phyloP scores from a whole-genome alignment of 768 basidiomycete genomes.

The Mycena capillaripes region DNA sequence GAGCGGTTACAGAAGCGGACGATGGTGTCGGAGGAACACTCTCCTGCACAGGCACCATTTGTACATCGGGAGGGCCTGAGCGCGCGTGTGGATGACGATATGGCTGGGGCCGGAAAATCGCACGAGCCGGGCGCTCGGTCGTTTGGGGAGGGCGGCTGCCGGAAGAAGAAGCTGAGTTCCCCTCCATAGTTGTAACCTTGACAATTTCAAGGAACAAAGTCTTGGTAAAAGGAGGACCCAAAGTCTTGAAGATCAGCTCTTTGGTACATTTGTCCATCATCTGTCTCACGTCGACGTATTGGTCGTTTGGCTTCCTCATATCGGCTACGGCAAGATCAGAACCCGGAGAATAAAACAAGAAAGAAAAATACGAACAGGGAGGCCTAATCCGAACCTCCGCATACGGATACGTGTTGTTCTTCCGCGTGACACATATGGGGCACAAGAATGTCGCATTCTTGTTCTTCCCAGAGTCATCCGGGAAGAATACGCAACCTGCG shows the following conservation, averaged over 20 bases:
- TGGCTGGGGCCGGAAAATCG: conserved; percentile 29
- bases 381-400: conserved; percentile 84
- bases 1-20: neutral
- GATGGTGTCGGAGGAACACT: neutral
- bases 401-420: conserved; percentile 77
- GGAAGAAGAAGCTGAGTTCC: conserved; percentile 2
- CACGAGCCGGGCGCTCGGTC: conserved; percentile 18
- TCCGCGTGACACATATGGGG: conserved; percentile 84
- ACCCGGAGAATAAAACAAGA: conserved; percentile 1
- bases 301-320: conserved; percentile 65
- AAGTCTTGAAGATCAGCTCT: conserved; percentile 76
- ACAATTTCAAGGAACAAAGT: conserved; percentile 85
- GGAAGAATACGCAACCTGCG: conserved; percentile 82
- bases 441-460: conserved; percentile 68
- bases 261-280: conserved; percentile 85
- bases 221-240: conserved; percentile 72
- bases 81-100: conserved; percentile 34
- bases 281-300: conserved; percentile 78
- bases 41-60: neutral
- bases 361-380: conserved; percentile 57
- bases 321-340: conserved; percentile 40
- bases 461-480: conserved; percentile 56
- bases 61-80: neutral
- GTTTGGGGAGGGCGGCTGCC: neutral
- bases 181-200: conserved; percentile 44